Conservation (phyloP, 306 rosid genomes). For the Cucurbita argyrosperma region DNA sequence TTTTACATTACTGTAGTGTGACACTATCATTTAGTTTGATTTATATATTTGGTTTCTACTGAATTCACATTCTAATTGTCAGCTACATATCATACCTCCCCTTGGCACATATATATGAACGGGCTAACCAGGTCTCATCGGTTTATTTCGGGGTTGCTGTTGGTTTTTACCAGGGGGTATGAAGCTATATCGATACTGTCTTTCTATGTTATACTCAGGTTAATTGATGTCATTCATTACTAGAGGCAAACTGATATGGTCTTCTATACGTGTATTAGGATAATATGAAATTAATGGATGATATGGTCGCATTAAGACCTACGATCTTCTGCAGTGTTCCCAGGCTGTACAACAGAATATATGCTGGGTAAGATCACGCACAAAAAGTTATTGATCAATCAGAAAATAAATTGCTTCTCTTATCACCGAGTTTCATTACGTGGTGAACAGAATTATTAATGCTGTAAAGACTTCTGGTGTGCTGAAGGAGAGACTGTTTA, state of each 20-base stretch:
- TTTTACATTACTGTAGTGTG: not conserved
- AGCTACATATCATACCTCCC: slow-evolving; percentile 96
- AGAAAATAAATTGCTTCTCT: slow-evolving; percentile 3
- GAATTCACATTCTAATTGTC: slow-evolving; percentile 20
- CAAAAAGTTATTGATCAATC: not conserved
- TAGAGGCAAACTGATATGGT: slow-evolving; percentile 11
- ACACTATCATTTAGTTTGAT: not conserved
- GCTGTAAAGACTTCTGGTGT: slow-evolving; percentile 89
- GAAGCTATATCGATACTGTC: slow-evolving; percentile 8
- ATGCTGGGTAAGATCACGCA: slow-evolving; percentile 56
- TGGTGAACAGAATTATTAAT: slow-evolving; percentile 46
- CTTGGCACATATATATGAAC: slow-evolving; percentile 93
- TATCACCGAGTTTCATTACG: slow-evolving; percentile 13
- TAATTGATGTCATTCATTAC: not conserved
- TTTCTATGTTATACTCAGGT: not conserved
- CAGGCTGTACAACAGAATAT: slow-evolving; percentile 89
- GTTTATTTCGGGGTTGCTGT: slow-evolving; percentile 70
- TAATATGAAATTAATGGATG: slow-evolving; percentile 86
- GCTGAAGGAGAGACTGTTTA: slow-evolving; percentile 74
- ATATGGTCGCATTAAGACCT: slow-evolving; percentile 72
- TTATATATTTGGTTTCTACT: slow-evolving; percentile 13
- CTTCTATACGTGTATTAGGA: slow-evolving; percentile 41
- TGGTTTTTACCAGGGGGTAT: slow-evolving; percentile 98
- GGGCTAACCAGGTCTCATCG: slow-evolving; percentile 64
- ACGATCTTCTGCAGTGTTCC: slow-evolving; percentile 95